Percentiles rank a stretch among this genome's conserved stretches.
These are phyloP conservation scores for Cladosporium oxysporum DNA, from an alignment of 2,329 filamentous ascomycete genomes.

Conservation along the genomic window DNA sequence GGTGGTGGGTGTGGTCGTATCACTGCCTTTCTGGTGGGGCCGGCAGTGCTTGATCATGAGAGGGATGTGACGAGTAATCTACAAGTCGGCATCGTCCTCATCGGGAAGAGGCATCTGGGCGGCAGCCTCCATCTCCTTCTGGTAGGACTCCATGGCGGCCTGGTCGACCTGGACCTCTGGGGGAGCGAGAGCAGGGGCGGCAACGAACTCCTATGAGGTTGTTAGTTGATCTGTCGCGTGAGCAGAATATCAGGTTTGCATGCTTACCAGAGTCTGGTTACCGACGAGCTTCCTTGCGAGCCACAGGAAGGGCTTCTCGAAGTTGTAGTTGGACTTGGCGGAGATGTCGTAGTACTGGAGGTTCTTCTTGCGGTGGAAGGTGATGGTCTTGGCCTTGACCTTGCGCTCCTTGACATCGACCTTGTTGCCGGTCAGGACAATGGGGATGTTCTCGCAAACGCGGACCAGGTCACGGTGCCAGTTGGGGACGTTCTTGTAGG, in stretches of 20 bases:
- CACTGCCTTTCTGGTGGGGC: constrained; percentile 4
- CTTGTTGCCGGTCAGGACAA: constrained; percentile 98
- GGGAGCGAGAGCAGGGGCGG: constrained; percentile 89
- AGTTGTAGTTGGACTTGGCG: constrained; percentile 99
- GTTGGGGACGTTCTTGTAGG: constrained; percentile 99
- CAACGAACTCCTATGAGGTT: constrained; percentile 80
- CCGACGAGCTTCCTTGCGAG: constrained; percentile 97
- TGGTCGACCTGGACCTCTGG: constrained; percentile 89
- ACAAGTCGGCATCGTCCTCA: constrained; percentile 78
- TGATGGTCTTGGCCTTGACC: constrained; percentile 99
- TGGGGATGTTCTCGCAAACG: constrained; percentile 98
- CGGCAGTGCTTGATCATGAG: constrained; percentile 4
- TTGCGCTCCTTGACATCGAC: constrained; percentile 99
- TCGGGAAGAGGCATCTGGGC: constrained; percentile 84
- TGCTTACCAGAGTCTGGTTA: constrained; percentile 76
- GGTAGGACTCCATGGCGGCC: constrained; percentile 76
- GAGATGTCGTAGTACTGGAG: constrained; percentile 99
- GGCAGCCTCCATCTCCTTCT: constrained; percentile 84
- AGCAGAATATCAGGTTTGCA: background rate
- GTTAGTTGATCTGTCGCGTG: constrained; percentile 30
- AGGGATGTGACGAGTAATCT: constrained; percentile 27
- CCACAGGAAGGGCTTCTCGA: constrained; percentile 99
- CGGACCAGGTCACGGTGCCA: constrained; percentile 99
- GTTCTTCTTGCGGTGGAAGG: constrained; percentile 99
- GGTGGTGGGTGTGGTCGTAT: constrained; percentile 9